Base-by-base conservation (phyloP, 805 yeast species). In the Kluyveromyces siamensis region DNA sequence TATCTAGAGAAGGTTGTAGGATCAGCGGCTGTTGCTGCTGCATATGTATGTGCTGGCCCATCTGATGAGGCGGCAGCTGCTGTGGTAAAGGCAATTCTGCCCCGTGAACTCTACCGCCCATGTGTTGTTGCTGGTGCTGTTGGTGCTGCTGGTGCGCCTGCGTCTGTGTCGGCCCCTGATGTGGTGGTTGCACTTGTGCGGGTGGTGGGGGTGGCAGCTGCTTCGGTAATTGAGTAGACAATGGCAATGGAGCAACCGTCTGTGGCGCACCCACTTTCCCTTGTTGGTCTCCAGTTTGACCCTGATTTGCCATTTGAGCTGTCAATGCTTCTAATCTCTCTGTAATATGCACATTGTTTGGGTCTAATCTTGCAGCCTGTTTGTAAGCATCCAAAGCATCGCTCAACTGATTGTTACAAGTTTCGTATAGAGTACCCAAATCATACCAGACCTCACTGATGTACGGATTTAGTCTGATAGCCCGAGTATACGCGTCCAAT, bases 401-500 rank as follows among this genome's bases (percentile, higher is more conserved):
- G 51, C 83, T 78, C 51, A 89, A 77, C 70, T 93, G 99, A 70
- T 91, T 90, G 69, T 90, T 93, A 71, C 99, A 93, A 36, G 97
- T 88, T 69, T 93, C 99, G 67, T 93, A 93, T 40, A 93, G 72
- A 6, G 98, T 93, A 50, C 99, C 99, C 62, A 93, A 76, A 69
- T 93, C 99, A 69, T 93, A 93, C 99, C 99, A 93, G 25, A 93
- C 99, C 68, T 93, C 99, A 51, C 93, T 81, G 55, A 93, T 85
- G 72, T 90, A 90, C 14, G 99, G 99, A 59, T 93, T 93, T 60
- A 93, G 77, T 58, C 97, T 77, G 52, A 93, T 93, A 10, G 99
- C 99, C 48, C 98, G 75, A 8, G 98, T 90, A 70, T 93, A 93
- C 14, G 99, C 99, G 66, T 93, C 98, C 54, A 93, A 73, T 1